Base-by-base conservation (phyloP, 2,329 filamentous ascomycete species). In the Ceratocystis smalleyi region DNA sequence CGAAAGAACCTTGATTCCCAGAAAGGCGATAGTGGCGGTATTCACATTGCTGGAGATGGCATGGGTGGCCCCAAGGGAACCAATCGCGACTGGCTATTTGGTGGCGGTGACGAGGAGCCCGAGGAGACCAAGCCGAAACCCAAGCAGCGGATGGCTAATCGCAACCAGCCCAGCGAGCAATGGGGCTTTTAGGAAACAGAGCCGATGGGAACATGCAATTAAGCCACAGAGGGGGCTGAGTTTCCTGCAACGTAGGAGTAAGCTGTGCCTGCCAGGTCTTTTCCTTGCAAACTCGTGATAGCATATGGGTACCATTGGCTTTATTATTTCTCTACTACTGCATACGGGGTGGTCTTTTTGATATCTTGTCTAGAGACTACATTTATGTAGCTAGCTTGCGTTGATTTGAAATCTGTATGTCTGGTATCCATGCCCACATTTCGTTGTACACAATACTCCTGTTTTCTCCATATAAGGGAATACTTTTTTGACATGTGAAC, bases 41-140 rank as follows among this genome's bases (percentile, higher is more conserved):
- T 77, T 57, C 76, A 74, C 62, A 82, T 81, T 66, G 79, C 75
- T 1, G 83, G 83, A 45, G 81, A 86, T 69, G 85, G 86, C 63
- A 87, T 87, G 84, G 85, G 85, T 55, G 81, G 81, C 49, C 76
- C 77, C 67, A 82, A 78, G 71, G 81, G 79, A 55, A 76, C 77
- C 49, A 75, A 79, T 61, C 76, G 81, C 64, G 73, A 77, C 70
- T 87, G 84, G 83, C 76, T 83, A 5, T 81, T 83, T 67, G 79
- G 80, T 19, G 80, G 78, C 54, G 78, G 78, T 35, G 78, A 27
- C 75, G 77, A 65, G 74, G 62, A 64, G 35, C 22, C 27, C 8
- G 24, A 77, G 63, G 69, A 71, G 59, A 69, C 67, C n/a, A 67
- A 69, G 61, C 69, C 71, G 49, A 71, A 64, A 49, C 47, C 61